These are phyloP conservation scores for Crithidia mellificae DNA, from an alignment of 208 protist genomes.

Conservation along the genomic window DNA sequence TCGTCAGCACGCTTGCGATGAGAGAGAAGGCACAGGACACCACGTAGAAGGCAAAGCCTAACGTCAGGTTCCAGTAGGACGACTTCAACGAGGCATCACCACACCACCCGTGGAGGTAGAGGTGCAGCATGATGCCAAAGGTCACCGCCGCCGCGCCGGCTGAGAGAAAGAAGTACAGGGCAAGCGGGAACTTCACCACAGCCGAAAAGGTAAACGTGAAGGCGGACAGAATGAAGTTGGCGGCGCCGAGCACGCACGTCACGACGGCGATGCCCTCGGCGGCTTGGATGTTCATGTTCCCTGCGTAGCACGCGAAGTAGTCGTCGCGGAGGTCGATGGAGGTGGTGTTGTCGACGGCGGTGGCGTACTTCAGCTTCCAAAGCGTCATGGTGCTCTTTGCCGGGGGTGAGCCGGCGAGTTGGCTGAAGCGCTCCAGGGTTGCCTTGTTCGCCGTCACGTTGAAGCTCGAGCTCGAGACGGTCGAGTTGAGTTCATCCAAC, in stretches of 20 bases:
- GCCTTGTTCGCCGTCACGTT: constrained; percentile 1
- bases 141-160: constrained; percentile 23
- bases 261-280: constrained; percentile 52
- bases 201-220: constrained; percentile 37
- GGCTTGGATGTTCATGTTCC: constrained; percentile 51
- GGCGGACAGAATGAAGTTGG: constrained; percentile 45
- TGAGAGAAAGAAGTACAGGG: constrained; percentile 42
- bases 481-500: constrained; percentile 6
- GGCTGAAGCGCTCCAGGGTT: constrained; percentile 15
- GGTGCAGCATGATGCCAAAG: constrained; percentile 33
- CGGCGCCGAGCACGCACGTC: constrained; percentile 35
- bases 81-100: constrained; percentile 16
- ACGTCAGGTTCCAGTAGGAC: constrained; percentile 21
- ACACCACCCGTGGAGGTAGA: constrained; percentile 58
- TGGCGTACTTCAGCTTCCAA: constrained; percentile 27
- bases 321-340: constrained; percentile 23
- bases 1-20: constrained; percentile 20
- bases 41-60: constrained; percentile 31
- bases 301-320: constrained; percentile 53
- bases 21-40: constrained; percentile 32
- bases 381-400: constrained; percentile 34
- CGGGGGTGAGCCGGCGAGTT: constrained; percentile 12
- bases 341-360: neutral
- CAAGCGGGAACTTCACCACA: constrained; percentile 42
- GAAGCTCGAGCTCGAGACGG: constrained; percentile 4